phyloP scores from a whole-genome alignment of 257 asterid genomes.

The Forsythia suspensa region DNA sequence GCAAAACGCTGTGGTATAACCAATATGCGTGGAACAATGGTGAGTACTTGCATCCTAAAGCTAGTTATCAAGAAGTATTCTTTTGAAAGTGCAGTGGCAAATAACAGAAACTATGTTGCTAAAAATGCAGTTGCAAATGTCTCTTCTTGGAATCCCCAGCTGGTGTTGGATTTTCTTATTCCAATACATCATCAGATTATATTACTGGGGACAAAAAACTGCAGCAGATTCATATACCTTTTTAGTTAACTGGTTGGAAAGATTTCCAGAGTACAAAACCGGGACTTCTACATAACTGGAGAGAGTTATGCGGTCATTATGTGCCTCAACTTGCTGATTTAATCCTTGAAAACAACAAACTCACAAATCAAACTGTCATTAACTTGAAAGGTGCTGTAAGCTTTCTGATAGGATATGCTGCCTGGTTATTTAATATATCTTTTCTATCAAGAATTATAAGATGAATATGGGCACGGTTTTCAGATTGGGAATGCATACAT shows the following conservation, averaged over 20 bases:
- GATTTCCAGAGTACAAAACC: constrained; percentile 60
- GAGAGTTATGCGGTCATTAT: constrained; percentile 72
- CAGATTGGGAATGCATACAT: constrained; percentile 57
- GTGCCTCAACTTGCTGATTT: constrained; percentile 60
- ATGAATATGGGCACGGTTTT: neutral
- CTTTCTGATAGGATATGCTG: neutral
- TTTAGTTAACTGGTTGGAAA: constrained; percentile 60
- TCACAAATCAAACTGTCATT: constrained; percentile 39
- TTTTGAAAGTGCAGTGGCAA: constrained; percentile 39
- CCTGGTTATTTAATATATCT: neutral
- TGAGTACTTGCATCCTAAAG: neutral
- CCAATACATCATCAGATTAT: constrained; percentile 51
- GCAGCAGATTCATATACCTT: constrained; percentile 47
- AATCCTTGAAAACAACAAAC: constrained; percentile 44
- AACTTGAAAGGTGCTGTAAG: constrained; percentile 63
- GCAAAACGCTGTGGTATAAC: constrained; percentile 32
- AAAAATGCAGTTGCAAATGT: constrained; percentile 51
- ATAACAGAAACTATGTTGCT: neutral
- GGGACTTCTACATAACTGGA: constrained; percentile 53
- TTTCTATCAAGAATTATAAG: neutral
- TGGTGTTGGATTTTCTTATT: constrained; percentile 69
- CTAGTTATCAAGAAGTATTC: neutral
- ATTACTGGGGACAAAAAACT: constrained; percentile 40
- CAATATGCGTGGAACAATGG: constrained; percentile 39
- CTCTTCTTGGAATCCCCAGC: constrained; percentile 66